Percentiles rank a stretch among this genome's conserved stretches.
These are phyloP conservation scores for Pleurotus tuber-regium DNA, from an alignment of 768 basidiomycete genomes.

Conservation along the genomic window DNA sequence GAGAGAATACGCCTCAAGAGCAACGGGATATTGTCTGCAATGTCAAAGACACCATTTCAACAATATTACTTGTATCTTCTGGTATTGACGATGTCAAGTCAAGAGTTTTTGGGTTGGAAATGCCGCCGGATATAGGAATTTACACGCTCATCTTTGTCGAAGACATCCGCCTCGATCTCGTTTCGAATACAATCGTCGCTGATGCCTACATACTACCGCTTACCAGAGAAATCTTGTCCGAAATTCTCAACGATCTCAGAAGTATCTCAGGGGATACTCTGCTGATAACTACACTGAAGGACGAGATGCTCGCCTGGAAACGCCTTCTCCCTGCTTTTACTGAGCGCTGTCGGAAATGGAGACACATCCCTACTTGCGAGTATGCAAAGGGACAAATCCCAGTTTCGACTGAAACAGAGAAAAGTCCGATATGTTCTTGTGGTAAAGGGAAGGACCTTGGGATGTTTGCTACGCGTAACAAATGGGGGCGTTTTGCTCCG, in stretches of 20 bases:
- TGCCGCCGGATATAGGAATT: conserved; percentile 17
- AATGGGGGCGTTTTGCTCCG: conserved; percentile 39
- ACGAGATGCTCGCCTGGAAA: conserved; percentile 46
- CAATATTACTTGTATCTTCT: conserved; percentile 8
- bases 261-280: neutral
- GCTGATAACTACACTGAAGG: conserved; percentile 21
- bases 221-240: conserved; percentile 16
- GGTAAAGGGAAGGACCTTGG: conserved; percentile 47
- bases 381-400: conserved; percentile 40
- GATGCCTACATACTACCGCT: conserved; percentile 48
- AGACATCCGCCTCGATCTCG: conserved; percentile 43
- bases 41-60: conserved; percentile 16
- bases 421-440: conserved; percentile 49
- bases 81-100: conserved; percentile 10
- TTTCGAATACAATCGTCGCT: conserved; percentile 47
- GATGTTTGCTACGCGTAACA: conserved; percentile 25
- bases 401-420: conserved; percentile 31
- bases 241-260: conserved; percentile 12
- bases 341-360: conserved; percentile 55
- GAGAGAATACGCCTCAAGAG: conserved; percentile 1
- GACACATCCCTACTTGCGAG: conserved; percentile 45
- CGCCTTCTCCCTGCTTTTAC: conserved; percentile 46
- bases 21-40: conserved; percentile 8
- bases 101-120: conserved; percentile 21
- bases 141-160: conserved; percentile 47